Evolutionary conservation across 176 grass and related monocot genomes (phyloP).

Genomic region (Oryza meridionalis): DNA sequence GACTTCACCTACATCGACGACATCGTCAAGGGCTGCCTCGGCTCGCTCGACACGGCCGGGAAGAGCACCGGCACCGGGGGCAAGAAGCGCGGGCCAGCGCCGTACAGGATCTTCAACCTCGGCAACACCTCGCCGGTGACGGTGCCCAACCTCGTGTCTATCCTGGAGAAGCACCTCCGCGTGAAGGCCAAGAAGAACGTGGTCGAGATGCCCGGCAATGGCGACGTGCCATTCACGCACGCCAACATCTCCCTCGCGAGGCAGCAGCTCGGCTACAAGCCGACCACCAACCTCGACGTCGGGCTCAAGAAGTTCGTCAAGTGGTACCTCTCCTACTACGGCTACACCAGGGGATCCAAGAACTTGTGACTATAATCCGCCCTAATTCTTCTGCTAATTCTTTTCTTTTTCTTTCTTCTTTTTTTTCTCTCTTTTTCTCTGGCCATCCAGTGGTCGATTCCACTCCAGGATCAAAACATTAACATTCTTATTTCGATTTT

Average conservation of each 20-base stretch:
- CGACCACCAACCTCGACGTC: conserved; percentile 73
- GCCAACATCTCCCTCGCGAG: conserved; percentile 79
- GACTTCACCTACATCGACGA: conserved; percentile 99
- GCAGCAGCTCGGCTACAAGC: conserved; percentile 77
- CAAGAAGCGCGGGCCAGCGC: conserved; percentile 74
- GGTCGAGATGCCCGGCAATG: conserved; percentile 87
- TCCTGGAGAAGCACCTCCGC: conserved; percentile 82
- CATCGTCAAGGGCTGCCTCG: conserved; percentile 84
- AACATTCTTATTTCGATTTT: conserved; percentile 52
- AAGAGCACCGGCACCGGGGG: conserved; percentile 81
- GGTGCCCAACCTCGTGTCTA: conserved; percentile 76
- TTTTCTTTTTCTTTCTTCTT: not conserved
- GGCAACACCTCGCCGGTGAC: conserved; percentile 87
- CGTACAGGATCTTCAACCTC: conserved; percentile 90
- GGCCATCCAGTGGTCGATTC: conserved; percentile 10
- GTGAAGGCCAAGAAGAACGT: conserved; percentile 77
- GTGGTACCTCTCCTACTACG: conserved; percentile 97
- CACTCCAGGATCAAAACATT: conserved; percentile 39
- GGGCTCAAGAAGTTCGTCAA: conserved; percentile 93
- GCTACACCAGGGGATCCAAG: conserved; percentile 69
- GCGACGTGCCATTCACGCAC: conserved; percentile 91
- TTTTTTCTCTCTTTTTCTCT: not conserved
- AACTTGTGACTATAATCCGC: conserved; percentile 53
- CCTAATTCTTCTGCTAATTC: conserved; percentile 36
- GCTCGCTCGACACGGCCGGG: conserved; percentile 67